Conservation (phyloP, 2,329 filamentous ascomycete genomes). For the Ophiocordyceps camponoti-floridani region DNA sequence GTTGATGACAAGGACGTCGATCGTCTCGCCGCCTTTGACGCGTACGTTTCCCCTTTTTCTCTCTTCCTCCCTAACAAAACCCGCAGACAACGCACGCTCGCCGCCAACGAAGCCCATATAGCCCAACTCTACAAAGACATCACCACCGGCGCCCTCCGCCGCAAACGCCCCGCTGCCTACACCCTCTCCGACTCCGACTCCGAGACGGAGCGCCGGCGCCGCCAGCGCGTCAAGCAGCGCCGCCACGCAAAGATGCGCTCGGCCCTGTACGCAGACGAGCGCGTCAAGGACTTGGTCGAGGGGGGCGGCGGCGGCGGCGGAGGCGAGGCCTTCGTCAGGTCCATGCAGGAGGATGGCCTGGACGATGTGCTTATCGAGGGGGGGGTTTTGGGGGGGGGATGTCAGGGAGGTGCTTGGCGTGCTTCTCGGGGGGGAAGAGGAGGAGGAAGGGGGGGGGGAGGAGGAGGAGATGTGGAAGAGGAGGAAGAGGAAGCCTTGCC, state of each 20-base stretch:
- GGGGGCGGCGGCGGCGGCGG: too few relatives aligned
- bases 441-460: slow-evolving; percentile 10
- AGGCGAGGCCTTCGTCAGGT: slow-evolving; percentile 78
- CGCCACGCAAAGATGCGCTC: slow-evolving; percentile 88
- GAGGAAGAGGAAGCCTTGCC: slow-evolving; percentile 51
- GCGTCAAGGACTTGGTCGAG: slow-evolving; percentile 75
- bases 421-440: slow-evolving; percentile 4
- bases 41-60: slow-evolving; percentile 40
- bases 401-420: slow-evolving; percentile 14
- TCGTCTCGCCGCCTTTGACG: slow-evolving; percentile 70
- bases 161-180: slow-evolving; percentile 66
- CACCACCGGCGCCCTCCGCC: slow-evolving; percentile 70
- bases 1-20: slow-evolving; percentile 63
- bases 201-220: slow-evolving; percentile 55
- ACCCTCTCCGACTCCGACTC: slow-evolving; percentile 66
- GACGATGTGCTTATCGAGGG: slow-evolving; percentile 29
- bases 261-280: slow-evolving; percentile 73
- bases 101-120: slow-evolving; percentile 68
- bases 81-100: slow-evolving; percentile 44
- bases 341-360: slow-evolving; percentile 76
- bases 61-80: not conserved
- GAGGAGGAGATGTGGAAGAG: slow-evolving; percentile 8
- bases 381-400: slow-evolving; percentile 17
- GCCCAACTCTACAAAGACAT: slow-evolving; percentile 88
- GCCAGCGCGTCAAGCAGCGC: slow-evolving; percentile 62